phyloP scores from a whole-genome alignment of 176 grass and related monocot species.

The Hsuehochloa calcarea region DNA sequence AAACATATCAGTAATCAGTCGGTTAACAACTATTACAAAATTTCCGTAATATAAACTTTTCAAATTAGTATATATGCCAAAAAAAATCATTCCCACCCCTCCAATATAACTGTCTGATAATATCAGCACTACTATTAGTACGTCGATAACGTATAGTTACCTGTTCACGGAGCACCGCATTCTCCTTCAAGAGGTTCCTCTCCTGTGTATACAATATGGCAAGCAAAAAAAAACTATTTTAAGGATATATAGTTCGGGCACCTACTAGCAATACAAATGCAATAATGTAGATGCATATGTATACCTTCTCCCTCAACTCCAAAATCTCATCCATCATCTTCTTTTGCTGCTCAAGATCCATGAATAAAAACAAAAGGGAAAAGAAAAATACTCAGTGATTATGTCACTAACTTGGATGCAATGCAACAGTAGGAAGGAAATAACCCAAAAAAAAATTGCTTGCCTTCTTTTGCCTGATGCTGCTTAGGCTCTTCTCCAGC shows the following conservation, averaged over 20 bases:
- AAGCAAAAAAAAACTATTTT: not conserved
- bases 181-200: slow-evolving; percentile 56
- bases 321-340: slow-evolving; percentile 57
- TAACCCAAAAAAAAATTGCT: not conserved
- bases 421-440: not conserved
- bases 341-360: slow-evolving; percentile 47
- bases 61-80: too few relatives aligned
- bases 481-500: slow-evolving; percentile 60
- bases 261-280: not conserved
- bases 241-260: not conserved
- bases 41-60: too few relatives aligned
- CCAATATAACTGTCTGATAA: not conserved
- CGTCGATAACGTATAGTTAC: not conserved
- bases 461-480: slow-evolving; percentile 71
- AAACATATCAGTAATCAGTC: not conserved
- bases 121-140: not conserved
- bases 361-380: not conserved
- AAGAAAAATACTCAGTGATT: not conserved
- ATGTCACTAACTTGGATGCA: not conserved
- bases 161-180: slow-evolving; percentile 52
- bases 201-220: slow-evolving; percentile 40
- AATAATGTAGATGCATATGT: not conserved
- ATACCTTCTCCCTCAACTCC: slow-evolving; percentile 70
- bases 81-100: too few relatives aligned
- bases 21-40: not conserved